A percentile compares a stretch with the other conserved stretches of the same genome.
These are phyloP conservation scores for Colletotrichum siamense DNA, from an alignment of 2,329 filamentous ascomycete species.

Conservation along the genomic window DNA sequence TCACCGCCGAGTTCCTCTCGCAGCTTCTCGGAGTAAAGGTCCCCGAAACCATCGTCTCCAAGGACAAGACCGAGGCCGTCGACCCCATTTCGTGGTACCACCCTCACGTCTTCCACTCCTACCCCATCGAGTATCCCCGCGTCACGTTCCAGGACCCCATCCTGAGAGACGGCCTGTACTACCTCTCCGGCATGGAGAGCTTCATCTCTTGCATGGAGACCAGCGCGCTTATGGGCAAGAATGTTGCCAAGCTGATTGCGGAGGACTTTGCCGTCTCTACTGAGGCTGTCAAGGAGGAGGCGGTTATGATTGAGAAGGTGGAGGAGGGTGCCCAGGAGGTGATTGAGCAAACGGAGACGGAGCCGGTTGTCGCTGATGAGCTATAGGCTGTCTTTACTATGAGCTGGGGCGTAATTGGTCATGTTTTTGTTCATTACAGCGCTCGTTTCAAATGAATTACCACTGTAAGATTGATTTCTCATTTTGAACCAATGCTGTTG, in stretches of 20 bases:
- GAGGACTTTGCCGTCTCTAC: constrained; percentile 55
- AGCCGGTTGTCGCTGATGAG: constrained; percentile 20
- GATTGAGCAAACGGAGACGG: constrained; percentile 13
- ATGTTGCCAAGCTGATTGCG: constrained; percentile 75
- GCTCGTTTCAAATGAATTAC: neutral
- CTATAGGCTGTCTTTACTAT: neutral
- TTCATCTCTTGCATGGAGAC: constrained; percentile 99
- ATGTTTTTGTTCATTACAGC: neutral
- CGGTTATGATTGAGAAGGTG: neutral
- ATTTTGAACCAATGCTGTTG: neutral
- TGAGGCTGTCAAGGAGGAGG: constrained; percentile 1
- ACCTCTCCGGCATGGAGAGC: constrained; percentile 81
- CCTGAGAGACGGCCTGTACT: constrained; percentile 71
- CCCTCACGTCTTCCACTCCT: constrained; percentile 80
- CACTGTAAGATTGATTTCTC: neutral
- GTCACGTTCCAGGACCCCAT: constrained; percentile 85
- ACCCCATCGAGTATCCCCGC: constrained; percentile 84
- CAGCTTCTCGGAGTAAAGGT: constrained; percentile 55
- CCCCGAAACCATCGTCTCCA: constrained; percentile 42
- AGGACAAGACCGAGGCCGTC: constrained; percentile 33
- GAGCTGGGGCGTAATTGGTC: neutral
- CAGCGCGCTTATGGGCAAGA: constrained; percentile 88
- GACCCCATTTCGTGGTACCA: constrained; percentile 76
- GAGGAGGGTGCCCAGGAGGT: constrained; percentile 12
- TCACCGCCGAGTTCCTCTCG: constrained; percentile 60